Evolutionary conservation across 2,329 filamentous ascomycete genomes (phyloP).

Genomic region (Aspergillus proliferans): DNA sequence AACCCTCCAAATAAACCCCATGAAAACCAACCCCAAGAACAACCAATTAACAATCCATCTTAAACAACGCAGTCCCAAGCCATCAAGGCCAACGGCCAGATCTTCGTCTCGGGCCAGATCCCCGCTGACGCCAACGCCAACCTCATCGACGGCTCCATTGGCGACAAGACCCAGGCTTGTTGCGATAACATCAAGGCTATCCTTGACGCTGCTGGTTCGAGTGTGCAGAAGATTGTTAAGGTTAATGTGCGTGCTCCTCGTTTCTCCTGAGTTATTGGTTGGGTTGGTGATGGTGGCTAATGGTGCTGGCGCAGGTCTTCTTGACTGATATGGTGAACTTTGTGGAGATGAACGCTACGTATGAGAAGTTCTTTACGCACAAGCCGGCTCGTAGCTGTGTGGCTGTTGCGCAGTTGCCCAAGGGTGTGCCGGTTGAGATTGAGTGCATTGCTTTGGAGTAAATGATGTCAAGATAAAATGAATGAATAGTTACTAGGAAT

Average conservation of each 20-base stretch:
- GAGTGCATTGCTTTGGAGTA: constrained; percentile 56
- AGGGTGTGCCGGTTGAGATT: constrained; percentile 59
- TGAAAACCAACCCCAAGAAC: neutral
- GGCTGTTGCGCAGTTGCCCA: constrained; percentile 57
- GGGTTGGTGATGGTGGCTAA: neutral
- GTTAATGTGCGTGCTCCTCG: constrained; percentile 50
- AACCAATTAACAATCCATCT: constrained; percentile 2
- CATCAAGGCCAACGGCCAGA: constrained; percentile 60
- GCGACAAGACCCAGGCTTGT: constrained; percentile 63
- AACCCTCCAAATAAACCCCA: constrained; percentile 1
- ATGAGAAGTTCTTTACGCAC: constrained; percentile 62
- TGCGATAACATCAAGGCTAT: constrained; percentile 79
- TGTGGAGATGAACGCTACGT: constrained; percentile 68
- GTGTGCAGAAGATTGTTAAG: constrained; percentile 77
- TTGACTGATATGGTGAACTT: constrained; percentile 88
- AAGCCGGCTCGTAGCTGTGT: constrained; percentile 60
- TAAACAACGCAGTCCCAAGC: constrained; percentile 45
- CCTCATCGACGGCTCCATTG: constrained; percentile 58
- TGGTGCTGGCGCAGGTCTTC: constrained; percentile 55
- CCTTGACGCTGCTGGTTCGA: constrained; percentile 72
- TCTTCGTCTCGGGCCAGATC: constrained; percentile 72
- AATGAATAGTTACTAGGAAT: neutral
- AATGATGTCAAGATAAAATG: constrained; percentile 4
- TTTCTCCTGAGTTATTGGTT: constrained; percentile 1
- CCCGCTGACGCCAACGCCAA: constrained; percentile 59